These are phyloP conservation scores for Hymenoscyphus scutula DNA, from an alignment of 2,329 filamentous ascomycete genomes.

Conservation along the genomic window DNA sequence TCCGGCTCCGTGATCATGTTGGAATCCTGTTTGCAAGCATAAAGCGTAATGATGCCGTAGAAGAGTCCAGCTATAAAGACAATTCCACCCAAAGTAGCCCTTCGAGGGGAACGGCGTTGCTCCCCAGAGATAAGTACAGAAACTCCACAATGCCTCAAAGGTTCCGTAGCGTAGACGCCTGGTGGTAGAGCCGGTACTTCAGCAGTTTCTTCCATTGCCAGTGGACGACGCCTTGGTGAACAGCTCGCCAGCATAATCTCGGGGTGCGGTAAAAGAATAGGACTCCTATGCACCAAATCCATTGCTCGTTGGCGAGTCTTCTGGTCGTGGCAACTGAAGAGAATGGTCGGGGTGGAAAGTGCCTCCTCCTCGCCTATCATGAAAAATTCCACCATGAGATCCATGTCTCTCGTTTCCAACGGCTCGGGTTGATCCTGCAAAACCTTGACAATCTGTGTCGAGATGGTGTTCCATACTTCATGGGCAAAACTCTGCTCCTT, in stretches of 20 bases:
- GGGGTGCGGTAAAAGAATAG: conserved; percentile 16
- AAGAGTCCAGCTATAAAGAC: conserved; percentile 15
- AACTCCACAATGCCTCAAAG: conserved; percentile 16
- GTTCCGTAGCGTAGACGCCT: conserved; percentile 16
- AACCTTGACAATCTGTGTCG: conserved; percentile 13
- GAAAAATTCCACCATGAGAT: conserved; percentile 23
- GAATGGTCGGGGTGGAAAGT: conserved; percentile 16
- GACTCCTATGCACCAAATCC: conserved; percentile 14
- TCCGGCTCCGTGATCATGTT: not conserved
- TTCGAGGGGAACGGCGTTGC: conserved; percentile 7
- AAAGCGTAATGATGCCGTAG: conserved; percentile 16
- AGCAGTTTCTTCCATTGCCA: conserved; percentile 13
- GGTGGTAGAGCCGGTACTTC: conserved; percentile 13
- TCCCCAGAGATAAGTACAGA: conserved; percentile 14
- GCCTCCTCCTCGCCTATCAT: conserved; percentile 18
- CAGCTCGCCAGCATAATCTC: conserved; percentile 18
- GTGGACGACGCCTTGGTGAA: conserved; percentile 8
- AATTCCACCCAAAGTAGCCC: conserved; percentile 16
- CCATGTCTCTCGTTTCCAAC: conserved; percentile 16
- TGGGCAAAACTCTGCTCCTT: conserved; percentile 24
- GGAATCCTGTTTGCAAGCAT: conserved; percentile 12
- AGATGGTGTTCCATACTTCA: conserved; percentile 18
- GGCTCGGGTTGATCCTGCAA: conserved; percentile 18
- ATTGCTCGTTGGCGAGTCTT: conserved; percentile 19
- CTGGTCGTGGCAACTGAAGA: conserved; percentile 20